Evolutionary conservation across 2,329 filamentous ascomycete genomes (phyloP).

Genomic region (Boeremia exigua): DNA sequence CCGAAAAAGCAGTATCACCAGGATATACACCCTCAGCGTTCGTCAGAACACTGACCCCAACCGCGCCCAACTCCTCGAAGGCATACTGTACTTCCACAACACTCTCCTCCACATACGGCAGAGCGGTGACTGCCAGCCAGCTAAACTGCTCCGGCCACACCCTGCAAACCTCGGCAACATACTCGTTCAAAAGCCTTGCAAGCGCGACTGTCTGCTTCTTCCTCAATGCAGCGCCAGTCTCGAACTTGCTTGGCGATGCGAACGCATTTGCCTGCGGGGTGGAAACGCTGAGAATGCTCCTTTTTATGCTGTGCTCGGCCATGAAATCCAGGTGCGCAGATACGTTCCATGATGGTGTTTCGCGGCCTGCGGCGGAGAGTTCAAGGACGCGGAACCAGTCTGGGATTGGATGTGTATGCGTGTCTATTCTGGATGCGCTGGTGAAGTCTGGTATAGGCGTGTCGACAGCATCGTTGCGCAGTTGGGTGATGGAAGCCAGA

Average conservation of each 20-base stretch:
- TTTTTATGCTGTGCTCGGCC: conserved; percentile 33
- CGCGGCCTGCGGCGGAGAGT: conserved; percentile 41
- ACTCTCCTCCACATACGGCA: conserved; percentile 41
- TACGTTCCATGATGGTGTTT: conserved; percentile 41
- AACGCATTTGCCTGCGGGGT: conserved; percentile 48
- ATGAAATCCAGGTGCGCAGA: conserved; percentile 43
- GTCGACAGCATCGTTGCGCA: conserved; percentile 20
- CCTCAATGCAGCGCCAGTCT: conserved; percentile 13
- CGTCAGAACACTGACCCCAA: conserved; percentile 42
- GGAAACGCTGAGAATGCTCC: conserved; percentile 40
- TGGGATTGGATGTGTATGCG: conserved; percentile 47
- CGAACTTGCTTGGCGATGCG: conserved; percentile 1
- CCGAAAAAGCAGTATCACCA: conserved; percentile 34
- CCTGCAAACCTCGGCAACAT: conserved; percentile 29
- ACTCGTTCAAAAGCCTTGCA: conserved; percentile 46
- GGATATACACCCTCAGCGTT: conserved; percentile 45
- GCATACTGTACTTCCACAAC: conserved; percentile 40
- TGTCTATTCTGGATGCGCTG: conserved; percentile 39
- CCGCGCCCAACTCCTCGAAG: conserved; percentile 36
- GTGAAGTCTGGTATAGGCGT: conserved; percentile 18
- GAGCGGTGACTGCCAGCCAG: conserved; percentile 35
- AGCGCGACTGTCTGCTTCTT: conserved; percentile 39
- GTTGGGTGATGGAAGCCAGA: conserved; percentile 33
- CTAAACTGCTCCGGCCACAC: conserved; percentile 37
- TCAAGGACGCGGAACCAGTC: conserved; percentile 43